Conservation (phyloP, 495 filamentous ascomycete species). For the Lophiostoma macrostomum region DNA sequence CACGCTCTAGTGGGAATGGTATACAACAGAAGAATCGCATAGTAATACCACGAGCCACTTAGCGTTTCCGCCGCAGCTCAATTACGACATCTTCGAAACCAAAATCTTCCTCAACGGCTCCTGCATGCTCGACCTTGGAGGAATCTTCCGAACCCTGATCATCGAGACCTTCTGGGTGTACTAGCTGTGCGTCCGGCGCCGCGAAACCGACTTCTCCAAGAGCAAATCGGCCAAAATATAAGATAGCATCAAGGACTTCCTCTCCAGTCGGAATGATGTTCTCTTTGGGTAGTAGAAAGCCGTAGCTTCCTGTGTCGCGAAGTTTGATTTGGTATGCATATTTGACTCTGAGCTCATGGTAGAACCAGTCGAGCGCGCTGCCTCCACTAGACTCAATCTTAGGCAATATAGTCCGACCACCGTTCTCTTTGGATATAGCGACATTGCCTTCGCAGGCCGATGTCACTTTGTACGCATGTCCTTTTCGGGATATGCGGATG, state of each 20-base stretch:
- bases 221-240: conserved; percentile 77
- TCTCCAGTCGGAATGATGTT: conserved; percentile 87
- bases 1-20: neutral
- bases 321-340: conserved; percentile 95
- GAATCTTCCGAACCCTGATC: neutral
- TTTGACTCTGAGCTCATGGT: conserved; percentile 76
- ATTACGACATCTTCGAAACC: neutral
- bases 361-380: conserved; percentile 93
- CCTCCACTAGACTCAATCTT: conserved; percentile 70
- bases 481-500: conserved; percentile 69
- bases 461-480: conserved; percentile 69
- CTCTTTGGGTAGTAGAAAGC: conserved; percentile 82
- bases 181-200: neutral
- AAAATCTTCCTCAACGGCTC: neutral
- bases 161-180: neutral
- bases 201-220: conserved; percentile 50
- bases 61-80: conserved; percentile 8
- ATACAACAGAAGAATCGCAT: conserved; percentile 9
- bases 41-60: conserved; percentile 3
- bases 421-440: conserved; percentile 30
- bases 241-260: conserved; percentile 76
- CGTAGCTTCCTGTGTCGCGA: conserved; percentile 90
- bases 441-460: conserved; percentile 87
- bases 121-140: neutral
- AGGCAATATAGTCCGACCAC: conserved; percentile 37